Percentiles rank a stretch among this genome's conserved stretches.
Conservation (phyloP, 148 eudicot genomes). For the Persicaria maculosa region DNA sequence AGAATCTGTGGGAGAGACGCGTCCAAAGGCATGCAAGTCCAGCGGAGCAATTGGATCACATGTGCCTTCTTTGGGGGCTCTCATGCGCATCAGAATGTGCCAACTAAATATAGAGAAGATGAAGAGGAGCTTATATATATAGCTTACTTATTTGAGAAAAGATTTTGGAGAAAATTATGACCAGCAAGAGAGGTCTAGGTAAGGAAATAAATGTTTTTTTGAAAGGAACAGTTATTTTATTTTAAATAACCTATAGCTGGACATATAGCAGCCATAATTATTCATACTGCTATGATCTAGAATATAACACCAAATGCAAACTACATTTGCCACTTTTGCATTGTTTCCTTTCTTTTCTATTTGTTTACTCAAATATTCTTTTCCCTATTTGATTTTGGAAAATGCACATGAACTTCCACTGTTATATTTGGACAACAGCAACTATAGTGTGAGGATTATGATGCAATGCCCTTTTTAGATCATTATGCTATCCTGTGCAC, state of each 20-base stretch:
- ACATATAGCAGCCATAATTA: background rate
- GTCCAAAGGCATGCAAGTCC: constrained; percentile 80
- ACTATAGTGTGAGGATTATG: too few relatives aligned
- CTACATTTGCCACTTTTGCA: too few relatives aligned
- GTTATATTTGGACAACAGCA: too few relatives aligned
- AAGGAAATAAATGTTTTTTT: background rate
- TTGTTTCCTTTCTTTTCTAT: too few relatives aligned
- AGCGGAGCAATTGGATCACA: constrained; percentile 89
- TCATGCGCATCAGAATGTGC: constrained; percentile 97
- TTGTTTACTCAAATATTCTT: too few relatives aligned
- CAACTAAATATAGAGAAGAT: constrained; percentile 38
- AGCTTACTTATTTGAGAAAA: background rate
- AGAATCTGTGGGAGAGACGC: constrained; percentile 56
- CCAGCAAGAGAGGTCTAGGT: background rate
- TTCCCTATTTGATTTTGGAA: too few relatives aligned
- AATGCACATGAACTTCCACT: too few relatives aligned
- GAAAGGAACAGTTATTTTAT: background rate
- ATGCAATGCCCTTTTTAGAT: too few relatives aligned
- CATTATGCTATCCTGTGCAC: background rate
- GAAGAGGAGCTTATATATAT: background rate
- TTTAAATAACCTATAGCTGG: background rate
- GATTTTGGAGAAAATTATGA: background rate
- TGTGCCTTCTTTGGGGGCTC: constrained; percentile 41
- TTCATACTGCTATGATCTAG: background rate
- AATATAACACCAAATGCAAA: too few relatives aligned